Conservation (phyloP, 192 early-diverging fungal genomes). For the Podila horticola region DNA sequence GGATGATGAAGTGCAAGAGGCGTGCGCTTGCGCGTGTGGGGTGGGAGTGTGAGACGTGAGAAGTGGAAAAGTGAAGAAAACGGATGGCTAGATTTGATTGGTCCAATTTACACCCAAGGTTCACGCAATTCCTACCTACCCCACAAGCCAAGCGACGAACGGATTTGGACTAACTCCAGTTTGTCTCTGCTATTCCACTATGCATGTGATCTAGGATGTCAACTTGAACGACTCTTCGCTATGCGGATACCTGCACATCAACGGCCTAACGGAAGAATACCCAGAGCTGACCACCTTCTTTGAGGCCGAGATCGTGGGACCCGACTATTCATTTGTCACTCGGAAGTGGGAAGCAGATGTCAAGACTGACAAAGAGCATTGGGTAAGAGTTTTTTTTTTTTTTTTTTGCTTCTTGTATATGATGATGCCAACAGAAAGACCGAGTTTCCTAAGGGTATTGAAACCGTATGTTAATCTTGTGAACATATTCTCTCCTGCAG, state of each 20-base stretch:
- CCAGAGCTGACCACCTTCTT: constrained; percentile 89
- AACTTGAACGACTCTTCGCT: constrained; percentile 76
- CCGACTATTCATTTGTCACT: constrained; percentile 80
- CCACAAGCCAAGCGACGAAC: not conserved
- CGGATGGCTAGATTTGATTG: too few relatives aligned
- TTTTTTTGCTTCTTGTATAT: not conserved
- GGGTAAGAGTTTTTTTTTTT: constrained; percentile 59
- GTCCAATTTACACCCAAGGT: not conserved
- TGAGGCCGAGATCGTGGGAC: constrained; percentile 89
- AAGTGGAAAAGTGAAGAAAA: too few relatives aligned
- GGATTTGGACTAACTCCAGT: not conserved
- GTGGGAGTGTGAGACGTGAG: too few relatives aligned
- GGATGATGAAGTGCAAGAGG: too few relatives aligned
- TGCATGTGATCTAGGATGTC: constrained; percentile 58
- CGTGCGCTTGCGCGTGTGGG: too few relatives aligned
- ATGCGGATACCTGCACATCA: constrained; percentile 86
- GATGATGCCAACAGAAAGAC: not conserved
- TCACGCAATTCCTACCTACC: not conserved
- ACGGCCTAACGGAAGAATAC: constrained; percentile 81
- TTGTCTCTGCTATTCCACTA: constrained; percentile 5
- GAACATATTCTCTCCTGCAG: constrained; percentile 23
- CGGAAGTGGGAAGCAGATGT: constrained; percentile 87
- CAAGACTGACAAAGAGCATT: constrained; percentile 77
- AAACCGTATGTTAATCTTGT: not conserved
- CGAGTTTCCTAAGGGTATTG: not conserved